These are phyloP conservation scores for Plantago elongata DNA, from an alignment of 257 asterid genomes.

Conservation along the genomic window DNA sequence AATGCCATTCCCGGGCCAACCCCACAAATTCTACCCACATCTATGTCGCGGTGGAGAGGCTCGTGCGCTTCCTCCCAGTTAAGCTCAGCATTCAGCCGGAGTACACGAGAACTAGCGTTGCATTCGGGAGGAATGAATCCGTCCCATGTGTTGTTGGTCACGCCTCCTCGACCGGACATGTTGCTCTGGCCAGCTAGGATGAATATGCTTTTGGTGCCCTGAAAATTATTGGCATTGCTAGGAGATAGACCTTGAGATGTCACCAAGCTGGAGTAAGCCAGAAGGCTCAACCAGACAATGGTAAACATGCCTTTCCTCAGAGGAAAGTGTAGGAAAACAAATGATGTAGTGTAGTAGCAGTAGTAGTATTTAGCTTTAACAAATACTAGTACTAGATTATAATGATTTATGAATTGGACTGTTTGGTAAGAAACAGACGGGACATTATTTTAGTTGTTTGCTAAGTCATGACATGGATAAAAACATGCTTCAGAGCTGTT, in stretches of 20 bases:
- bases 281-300: conserved; percentile 37
- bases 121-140: conserved; percentile 48
- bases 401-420: conserved; percentile 1
- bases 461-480: conserved; percentile 5
- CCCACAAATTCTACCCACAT: conserved; percentile 48
- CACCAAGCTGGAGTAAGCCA: conserved; percentile 29
- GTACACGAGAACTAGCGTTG: conserved; percentile 28
- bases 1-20: conserved; percentile 89
- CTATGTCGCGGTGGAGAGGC: conserved; percentile 80
- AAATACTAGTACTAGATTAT: not conserved
- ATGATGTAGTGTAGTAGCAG: not conserved
- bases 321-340: conserved; percentile 1
- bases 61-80: conserved; percentile 63
- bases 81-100: conserved; percentile 37
- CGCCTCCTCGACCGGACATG: conserved; percentile 90
- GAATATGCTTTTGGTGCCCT: conserved; percentile 36
- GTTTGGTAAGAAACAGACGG: conserved; percentile 10
- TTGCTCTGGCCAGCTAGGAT: conserved; percentile 87
- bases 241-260: conserved; percentile 4
- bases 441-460: not conserved
- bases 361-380: not conserved
- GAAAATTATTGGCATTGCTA: conserved; percentile 21
- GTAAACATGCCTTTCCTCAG: conserved; percentile 28
- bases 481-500: conserved; percentile 4
- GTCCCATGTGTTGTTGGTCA: conserved; percentile 46